These are phyloP conservation scores for Cinnamomum micranthum DNA, from an alignment of 164 flowering plant genomes.

Conservation along the genomic window DNA sequence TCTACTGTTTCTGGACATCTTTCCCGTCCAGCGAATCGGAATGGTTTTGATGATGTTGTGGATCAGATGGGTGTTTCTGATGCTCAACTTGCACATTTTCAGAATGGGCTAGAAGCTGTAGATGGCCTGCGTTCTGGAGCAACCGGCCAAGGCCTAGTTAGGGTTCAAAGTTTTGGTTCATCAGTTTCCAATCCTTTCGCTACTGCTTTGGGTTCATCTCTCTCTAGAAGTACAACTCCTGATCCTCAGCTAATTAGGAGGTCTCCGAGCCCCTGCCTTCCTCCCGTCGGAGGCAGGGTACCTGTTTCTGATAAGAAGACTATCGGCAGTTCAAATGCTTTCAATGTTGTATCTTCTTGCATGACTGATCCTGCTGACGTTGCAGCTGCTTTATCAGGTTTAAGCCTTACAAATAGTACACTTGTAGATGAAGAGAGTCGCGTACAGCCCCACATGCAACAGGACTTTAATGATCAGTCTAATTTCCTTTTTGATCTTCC, in stretches of 20 bases:
- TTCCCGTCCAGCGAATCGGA: conserved; percentile 52
- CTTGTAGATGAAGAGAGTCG: conserved; percentile 29
- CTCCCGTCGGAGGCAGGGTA: conserved; percentile 49
- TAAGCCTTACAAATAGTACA: conserved; percentile 40
- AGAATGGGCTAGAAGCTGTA: conserved; percentile 28
- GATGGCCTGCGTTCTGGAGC: conserved; percentile 37
- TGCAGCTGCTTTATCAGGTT: conserved; percentile 43
- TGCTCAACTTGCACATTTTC: conserved; percentile 23
- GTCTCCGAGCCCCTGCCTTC: conserved; percentile 39
- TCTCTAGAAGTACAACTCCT: conserved; percentile 61
- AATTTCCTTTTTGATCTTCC: conserved; percentile 31
- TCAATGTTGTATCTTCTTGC: conserved; percentile 35
- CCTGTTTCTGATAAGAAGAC: conserved; percentile 33
- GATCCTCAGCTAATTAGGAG: conserved; percentile 50
- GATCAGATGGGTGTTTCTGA: conserved; percentile 26
- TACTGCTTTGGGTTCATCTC: conserved; percentile 47
- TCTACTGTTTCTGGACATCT: conserved; percentile 36
- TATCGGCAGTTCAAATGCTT: conserved; percentile 26
- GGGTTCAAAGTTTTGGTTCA: conserved; percentile 39
- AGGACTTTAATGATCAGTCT: conserved; percentile 25
- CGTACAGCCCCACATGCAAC: conserved; percentile 34
- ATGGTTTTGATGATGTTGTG: conserved; percentile 38
- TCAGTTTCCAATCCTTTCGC: conserved; percentile 41
- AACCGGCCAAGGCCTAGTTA: conserved; percentile 27
- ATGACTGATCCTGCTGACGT: conserved; percentile 37